Conservation (phyloP, 352 stramenopile genomes). For the Aphanomyces invadans region DNA sequence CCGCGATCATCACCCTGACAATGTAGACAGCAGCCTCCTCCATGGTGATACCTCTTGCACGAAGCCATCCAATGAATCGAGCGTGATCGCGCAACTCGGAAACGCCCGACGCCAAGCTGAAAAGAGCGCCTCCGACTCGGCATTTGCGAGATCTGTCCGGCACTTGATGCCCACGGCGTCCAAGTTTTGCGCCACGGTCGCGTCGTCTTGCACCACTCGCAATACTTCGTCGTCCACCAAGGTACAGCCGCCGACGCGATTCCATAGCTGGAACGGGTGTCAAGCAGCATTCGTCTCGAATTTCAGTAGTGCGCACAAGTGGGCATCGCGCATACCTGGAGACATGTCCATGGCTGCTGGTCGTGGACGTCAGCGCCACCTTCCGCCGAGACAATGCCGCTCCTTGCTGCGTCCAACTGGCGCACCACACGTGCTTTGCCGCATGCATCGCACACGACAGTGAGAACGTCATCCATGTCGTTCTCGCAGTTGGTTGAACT, state of each 20-base stretch:
- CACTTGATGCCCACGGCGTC: slow-evolving; percentile 41
- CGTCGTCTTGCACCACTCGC: slow-evolving; percentile 39
- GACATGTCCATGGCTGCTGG: slow-evolving; percentile 47
- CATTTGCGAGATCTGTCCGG: slow-evolving; percentile 50
- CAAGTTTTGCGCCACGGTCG: slow-evolving; percentile 39
- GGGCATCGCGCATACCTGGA: too few relatives aligned
- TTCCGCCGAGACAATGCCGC: slow-evolving; percentile 27
- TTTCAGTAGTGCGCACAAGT: too few relatives aligned
- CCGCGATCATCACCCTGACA: too few relatives aligned
- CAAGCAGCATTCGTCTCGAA: not conserved
- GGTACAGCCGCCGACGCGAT: slow-evolving; percentile 38
- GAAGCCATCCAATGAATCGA: slow-evolving; percentile 39
- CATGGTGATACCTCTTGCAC: slow-evolving; percentile 36
- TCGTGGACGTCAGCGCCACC: too few relatives aligned
- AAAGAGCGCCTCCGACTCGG: slow-evolving; percentile 23
- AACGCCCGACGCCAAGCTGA: slow-evolving; percentile 3
- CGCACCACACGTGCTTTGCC: slow-evolving; percentile 71
- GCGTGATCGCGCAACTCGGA: not conserved
- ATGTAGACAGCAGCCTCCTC: too few relatives aligned
- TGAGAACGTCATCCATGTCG: too few relatives aligned
- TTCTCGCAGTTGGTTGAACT: too few relatives aligned
- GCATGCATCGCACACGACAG: slow-evolving; percentile 74
- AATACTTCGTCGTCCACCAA: slow-evolving; percentile 64
- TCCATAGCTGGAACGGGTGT: slow-evolving; percentile 29
- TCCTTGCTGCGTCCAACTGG: slow-evolving; percentile 32